phyloP scores from a whole-genome alignment of 768 basidiomycete species.

The Lepiota venenata region DNA sequence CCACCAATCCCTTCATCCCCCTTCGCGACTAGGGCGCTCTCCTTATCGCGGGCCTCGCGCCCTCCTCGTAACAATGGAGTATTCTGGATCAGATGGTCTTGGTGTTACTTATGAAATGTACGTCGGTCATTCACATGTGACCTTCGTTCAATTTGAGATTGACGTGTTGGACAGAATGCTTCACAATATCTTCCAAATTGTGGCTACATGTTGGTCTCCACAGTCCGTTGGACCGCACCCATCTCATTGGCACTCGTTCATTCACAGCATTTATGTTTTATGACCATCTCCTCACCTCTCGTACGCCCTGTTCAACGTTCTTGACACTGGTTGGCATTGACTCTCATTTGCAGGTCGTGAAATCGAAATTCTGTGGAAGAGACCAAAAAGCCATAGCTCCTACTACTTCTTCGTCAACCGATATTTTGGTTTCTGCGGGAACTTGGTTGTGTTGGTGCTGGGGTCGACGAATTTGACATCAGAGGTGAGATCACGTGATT shows the following conservation, averaged over 20 bases:
- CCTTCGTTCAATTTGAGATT: background rate
- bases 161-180: conserved; percentile 15
- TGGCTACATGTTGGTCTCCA: background rate
- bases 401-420: conserved; percentile 48
- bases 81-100: background rate
- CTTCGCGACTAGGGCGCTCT: background rate
- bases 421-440: conserved; percentile 42
- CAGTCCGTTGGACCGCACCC: background rate
- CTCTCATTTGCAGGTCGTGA: conserved; percentile 28
- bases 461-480: conserved; percentile 20
- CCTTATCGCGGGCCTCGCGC: background rate
- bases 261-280: conserved; percentile 33
- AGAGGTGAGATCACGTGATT: conserved; percentile 14
- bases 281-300: conserved; percentile 34
- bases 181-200: background rate
- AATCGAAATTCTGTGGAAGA: conserved; percentile 41
- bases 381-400: conserved; percentile 33
- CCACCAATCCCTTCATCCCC: background rate
- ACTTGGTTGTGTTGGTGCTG: conserved; percentile 27
- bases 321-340: background rate
- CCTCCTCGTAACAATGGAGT: background rate
- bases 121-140: background rate
- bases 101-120: background rate
- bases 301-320: conserved; percentile 17
- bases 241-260: background rate